Evolutionary conservation across 176 grass and related monocot genomes (phyloP).

Genomic region (Typha latifolia): DNA sequence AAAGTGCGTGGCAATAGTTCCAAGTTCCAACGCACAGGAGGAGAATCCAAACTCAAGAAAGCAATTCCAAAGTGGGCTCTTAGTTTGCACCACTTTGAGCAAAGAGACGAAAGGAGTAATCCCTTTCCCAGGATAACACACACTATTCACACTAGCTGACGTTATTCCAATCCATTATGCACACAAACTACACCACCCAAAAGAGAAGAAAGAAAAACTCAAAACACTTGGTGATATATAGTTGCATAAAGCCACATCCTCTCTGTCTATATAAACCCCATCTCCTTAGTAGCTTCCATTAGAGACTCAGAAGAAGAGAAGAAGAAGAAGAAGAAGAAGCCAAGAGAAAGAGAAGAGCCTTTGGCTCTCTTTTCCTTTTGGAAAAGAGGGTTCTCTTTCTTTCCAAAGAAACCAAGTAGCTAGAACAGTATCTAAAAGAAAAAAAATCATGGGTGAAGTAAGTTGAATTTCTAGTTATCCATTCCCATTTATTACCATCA

Average conservation of each 20-base stretch:
- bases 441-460: constrained; percentile 24
- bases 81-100: no score
- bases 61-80: no score
- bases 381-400: not conserved
- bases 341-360: not conserved
- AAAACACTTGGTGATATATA: no score
- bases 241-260: not conserved
- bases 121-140: no score
- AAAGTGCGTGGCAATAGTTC: no score
- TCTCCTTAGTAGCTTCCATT: not conserved
- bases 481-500: not conserved
- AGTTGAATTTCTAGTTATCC: constrained; percentile 1
- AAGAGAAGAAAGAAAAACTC: no score
- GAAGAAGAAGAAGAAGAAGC: not conserved
- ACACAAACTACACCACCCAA: no score
- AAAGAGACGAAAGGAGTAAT: no score
- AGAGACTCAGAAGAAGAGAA: constrained; percentile 13
- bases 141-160: no score
- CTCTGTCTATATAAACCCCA: constrained; percentile 20
- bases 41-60: no score
- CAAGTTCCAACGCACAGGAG: no score
- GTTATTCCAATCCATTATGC: no score
- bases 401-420: not conserved
- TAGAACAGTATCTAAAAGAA: not conserved
- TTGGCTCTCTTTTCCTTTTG: constrained; percentile 13